Evolutionary conservation across 768 basidiomycete genomes (phyloP).

Genomic region (Mycena chlorophos): DNA sequence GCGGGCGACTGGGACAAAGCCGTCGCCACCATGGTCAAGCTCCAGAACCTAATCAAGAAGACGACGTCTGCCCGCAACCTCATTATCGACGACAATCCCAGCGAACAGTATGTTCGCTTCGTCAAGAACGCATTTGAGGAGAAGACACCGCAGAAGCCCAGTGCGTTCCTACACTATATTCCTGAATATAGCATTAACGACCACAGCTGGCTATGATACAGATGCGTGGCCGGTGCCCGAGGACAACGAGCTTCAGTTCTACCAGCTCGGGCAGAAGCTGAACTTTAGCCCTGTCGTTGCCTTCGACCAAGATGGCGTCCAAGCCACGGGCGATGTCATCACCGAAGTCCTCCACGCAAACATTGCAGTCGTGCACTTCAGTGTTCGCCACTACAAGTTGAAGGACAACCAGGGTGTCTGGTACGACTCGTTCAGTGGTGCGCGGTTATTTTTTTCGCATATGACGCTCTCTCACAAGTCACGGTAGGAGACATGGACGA

Average conservation of each 20-base stretch:
- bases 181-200: neutral
- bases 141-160: neutral
- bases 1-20: neutral
- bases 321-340: neutral
- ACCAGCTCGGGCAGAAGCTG: neutral
- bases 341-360: neutral
- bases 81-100: neutral
- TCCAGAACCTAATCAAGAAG: neutral
- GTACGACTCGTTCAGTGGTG: neutral
- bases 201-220: neutral
- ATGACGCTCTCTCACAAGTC: too few relatives aligned
- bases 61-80: neutral
- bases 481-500: too few relatives aligned
- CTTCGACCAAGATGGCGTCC: neutral
- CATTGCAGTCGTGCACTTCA: neutral
- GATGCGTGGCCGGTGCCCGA: neutral
- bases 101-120: neutral
- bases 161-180: neutral
- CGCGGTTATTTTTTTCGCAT: too few relatives aligned
- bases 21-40: neutral
- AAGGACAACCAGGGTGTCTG: neutral
- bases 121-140: neutral
- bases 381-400: neutral
- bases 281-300: neutral
- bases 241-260: neutral